Evolutionary conservation across 768 basidiomycete species (phyloP).

Genomic region (Tricholoma hemisulphureum): DNA sequence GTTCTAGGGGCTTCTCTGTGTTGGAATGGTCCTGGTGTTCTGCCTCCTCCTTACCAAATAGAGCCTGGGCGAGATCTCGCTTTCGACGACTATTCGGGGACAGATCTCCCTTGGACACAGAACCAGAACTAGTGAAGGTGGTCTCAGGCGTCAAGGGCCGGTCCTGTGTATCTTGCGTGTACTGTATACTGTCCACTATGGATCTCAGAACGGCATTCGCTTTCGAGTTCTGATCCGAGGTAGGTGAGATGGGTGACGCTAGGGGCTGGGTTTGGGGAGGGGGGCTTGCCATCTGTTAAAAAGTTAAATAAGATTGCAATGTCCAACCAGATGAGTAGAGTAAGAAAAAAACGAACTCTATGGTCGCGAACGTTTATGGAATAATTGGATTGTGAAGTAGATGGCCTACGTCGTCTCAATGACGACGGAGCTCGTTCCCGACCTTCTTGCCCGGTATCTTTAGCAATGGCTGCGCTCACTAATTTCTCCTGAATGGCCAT

Average conservation of each 20-base stretch:
- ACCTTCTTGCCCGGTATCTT: slow-evolving; percentile 54
- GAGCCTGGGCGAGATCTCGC: slow-evolving; percentile 71
- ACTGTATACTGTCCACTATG: slow-evolving; percentile 51
- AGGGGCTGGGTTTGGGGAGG: slow-evolving; percentile 46
- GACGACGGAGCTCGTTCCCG: slow-evolving; percentile 66
- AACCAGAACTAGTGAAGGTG: slow-evolving; percentile 10
- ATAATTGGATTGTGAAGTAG: slow-evolving; percentile 81
- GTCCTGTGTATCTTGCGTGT: slow-evolving; percentile 30
- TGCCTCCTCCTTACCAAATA: slow-evolving; percentile 57
- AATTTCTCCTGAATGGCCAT: slow-evolving; percentile 73
- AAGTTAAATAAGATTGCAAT: slow-evolving; percentile 11
- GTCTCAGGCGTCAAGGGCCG: slow-evolving; percentile 25
- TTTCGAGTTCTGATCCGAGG: slow-evolving; percentile 53
- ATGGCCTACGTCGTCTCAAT: slow-evolving; percentile 69
- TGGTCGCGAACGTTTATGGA: slow-evolving; percentile 53
- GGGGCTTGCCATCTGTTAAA: slow-evolving; percentile 56
- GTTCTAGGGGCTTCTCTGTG: slow-evolving; percentile 1
- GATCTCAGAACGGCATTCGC: slow-evolving; percentile 69
- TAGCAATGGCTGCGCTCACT: slow-evolving; percentile 58
- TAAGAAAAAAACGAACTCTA: slow-evolving; percentile 22
- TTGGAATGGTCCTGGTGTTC: slow-evolving; percentile 16
- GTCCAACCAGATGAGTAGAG: background rate
- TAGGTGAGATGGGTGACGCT: slow-evolving; percentile 31
- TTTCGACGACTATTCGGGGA: slow-evolving; percentile 61
- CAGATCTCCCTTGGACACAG: slow-evolving; percentile 31